These are phyloP conservation scores for Penicillium sclerotiorum DNA, from an alignment of 2,329 filamentous ascomycete genomes.

Conservation along the genomic window DNA sequence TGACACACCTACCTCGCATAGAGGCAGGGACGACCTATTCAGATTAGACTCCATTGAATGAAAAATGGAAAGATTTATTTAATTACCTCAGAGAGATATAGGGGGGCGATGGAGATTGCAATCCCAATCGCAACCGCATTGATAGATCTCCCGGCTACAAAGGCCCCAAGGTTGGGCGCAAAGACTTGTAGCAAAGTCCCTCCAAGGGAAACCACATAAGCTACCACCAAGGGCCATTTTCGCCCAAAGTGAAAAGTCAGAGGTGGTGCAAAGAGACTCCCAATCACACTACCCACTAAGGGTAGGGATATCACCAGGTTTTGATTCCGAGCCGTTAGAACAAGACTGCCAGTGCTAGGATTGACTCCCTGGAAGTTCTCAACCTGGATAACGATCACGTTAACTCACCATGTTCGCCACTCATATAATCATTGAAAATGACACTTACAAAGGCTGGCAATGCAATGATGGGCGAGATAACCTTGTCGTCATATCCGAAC, in stretches of 20 bases:
- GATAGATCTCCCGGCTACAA: constrained; percentile 37
- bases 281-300: constrained; percentile 38
- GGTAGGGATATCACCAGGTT: constrained; percentile 40
- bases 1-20: constrained; percentile 36
- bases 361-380: constrained; percentile 35
- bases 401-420: background rate
- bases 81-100: constrained; percentile 40
- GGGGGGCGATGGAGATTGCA: constrained; percentile 37
- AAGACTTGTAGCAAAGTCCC: constrained; percentile 41
- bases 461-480: constrained; percentile 36
- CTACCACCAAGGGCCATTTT: constrained; percentile 37
- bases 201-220: constrained; percentile 36
- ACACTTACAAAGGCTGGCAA: constrained; percentile 30
- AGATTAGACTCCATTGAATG: background rate
- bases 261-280: constrained; percentile 36
- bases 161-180: constrained; percentile 36
- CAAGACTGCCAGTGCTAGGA: constrained; percentile 22
- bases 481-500: constrained; percentile 38
- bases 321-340: constrained; percentile 38
- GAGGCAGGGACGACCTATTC: constrained; percentile 34
- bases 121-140: constrained; percentile 37
- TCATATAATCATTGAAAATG: background rate
- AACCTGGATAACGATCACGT: constrained; percentile 29
- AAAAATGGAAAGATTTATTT: constrained; percentile 1
- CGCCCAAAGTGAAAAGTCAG: constrained; percentile 38